A percentile compares a stretch with the other conserved stretches of the same genome.
Conservation (phyloP, 2,329 filamentous ascomycete genomes). For the Diaporthe ampelina region DNA sequence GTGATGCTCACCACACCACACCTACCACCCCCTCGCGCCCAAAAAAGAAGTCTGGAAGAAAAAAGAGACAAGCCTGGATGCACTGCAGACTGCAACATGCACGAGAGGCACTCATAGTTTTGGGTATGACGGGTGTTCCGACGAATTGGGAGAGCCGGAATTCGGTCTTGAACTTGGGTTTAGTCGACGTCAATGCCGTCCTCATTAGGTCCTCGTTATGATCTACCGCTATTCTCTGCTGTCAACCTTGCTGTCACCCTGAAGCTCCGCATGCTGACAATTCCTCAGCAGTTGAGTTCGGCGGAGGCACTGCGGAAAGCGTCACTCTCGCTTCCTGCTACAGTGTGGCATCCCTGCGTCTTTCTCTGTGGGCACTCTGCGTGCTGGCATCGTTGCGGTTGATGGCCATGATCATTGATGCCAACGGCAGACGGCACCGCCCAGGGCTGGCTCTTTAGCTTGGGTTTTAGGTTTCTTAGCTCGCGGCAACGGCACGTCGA, state of each 20-base stretch:
- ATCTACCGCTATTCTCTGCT: slow-evolving; percentile 15
- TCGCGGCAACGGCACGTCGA: slow-evolving; percentile 4
- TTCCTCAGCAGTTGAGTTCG: slow-evolving; percentile 16
- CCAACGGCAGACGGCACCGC: background rate
- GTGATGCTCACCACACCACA: slow-evolving; percentile 27
- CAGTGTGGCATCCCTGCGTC: slow-evolving; percentile 1
- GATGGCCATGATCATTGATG: background rate
- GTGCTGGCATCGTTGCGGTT: background rate
- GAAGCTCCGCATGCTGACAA: slow-evolving; percentile 24
- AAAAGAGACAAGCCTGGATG: background rate
- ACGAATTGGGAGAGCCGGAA: slow-evolving; percentile 26
- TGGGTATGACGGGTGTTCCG: background rate
- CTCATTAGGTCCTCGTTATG: background rate
- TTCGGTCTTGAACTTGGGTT: slow-evolving; percentile 25
- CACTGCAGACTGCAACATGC: background rate
- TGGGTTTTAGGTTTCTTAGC: slow-evolving; percentile 28
- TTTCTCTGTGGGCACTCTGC: too few relatives aligned
- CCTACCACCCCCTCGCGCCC: background rate
- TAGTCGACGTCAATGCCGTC: slow-evolving; percentile 18
- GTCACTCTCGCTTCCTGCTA: background rate
- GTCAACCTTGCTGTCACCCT: slow-evolving; percentile 19
- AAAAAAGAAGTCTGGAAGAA: background rate
- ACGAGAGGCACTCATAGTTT: background rate
- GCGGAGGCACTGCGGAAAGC: background rate
- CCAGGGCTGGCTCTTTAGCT: slow-evolving; percentile 1